Evolutionary conservation across 2,329 filamentous ascomycete species (phyloP).

Genomic region (Pseudocercospora crystallina): DNA sequence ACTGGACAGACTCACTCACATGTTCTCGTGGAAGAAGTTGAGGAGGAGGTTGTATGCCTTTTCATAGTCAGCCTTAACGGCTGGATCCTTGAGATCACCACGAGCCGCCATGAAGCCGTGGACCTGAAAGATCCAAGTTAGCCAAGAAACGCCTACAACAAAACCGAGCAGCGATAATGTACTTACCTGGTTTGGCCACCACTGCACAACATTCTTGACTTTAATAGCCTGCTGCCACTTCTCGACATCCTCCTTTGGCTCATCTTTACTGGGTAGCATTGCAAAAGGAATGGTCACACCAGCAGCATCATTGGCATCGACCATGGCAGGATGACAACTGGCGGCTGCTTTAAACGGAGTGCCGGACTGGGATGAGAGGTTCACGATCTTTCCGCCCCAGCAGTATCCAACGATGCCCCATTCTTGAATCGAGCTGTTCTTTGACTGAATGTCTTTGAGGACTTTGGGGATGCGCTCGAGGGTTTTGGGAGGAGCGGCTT

Average conservation of each 20-base stretch:
- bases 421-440: constrained; percentile 48
- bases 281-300: constrained; percentile 57
- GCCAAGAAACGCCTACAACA: constrained; percentile 15
- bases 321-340: constrained; percentile 60
- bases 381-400: constrained; percentile 57
- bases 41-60: constrained; percentile 50
- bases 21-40: constrained; percentile 53
- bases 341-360: constrained; percentile 59
- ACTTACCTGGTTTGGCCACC: constrained; percentile 47
- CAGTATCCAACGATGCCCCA: constrained; percentile 64
- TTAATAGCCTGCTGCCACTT: constrained; percentile 51
- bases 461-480: constrained; percentile 57
- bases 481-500: constrained; percentile 59
- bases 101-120: constrained; percentile 36
- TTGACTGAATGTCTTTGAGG: constrained; percentile 54
- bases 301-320: constrained; percentile 58
- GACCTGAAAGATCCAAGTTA: constrained; percentile 2
- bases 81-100: constrained; percentile 46
- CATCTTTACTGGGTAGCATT: constrained; percentile 59
- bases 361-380: constrained; percentile 51
- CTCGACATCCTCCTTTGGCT: constrained; percentile 53
- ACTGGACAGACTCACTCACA: constrained; percentile 42
- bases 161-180: constrained; percentile 34
- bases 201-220: constrained; percentile 48
- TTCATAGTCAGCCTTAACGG: constrained; percentile 52